A percentile compares a stretch with the other conserved stretches of the same genome.
Conservation (phyloP, 2,329 filamentous ascomycete genomes). For the Alternaria viburni region DNA sequence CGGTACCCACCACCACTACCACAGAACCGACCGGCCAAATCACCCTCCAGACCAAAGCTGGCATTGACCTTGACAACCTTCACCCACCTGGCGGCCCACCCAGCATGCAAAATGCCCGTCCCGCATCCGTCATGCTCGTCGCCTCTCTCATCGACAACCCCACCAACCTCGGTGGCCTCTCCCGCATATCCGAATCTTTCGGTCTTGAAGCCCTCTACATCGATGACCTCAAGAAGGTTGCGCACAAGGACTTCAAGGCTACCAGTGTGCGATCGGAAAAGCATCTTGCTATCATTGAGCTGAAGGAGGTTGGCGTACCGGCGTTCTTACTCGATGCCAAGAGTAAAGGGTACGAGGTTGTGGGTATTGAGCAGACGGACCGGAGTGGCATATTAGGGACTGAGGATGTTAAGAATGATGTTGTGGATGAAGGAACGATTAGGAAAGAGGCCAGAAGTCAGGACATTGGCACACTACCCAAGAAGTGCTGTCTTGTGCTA, state of each 20-base stretch:
- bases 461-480: constrained; percentile 40
- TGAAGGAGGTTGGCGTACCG: constrained; percentile 40
- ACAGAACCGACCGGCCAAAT: constrained; percentile 10
- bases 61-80: constrained; percentile 48
- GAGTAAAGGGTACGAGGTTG: constrained; percentile 56
- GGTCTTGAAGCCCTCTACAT: constrained; percentile 56
- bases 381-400: constrained; percentile 54
- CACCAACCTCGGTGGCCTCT: constrained; percentile 59
- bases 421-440: not conserved
- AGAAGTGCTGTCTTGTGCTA: constrained; percentile 54
- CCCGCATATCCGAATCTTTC: constrained; percentile 59
- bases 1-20: not conserved
- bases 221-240: constrained; percentile 48
- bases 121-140: constrained; percentile 53
- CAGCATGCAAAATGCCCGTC: constrained; percentile 25
- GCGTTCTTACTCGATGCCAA: constrained; percentile 51
- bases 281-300: constrained; percentile 55
- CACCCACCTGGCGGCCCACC: constrained; percentile 26
- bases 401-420: constrained; percentile 1
- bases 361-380: constrained; percentile 63
- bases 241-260: constrained; percentile 57
- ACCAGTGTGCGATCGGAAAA: constrained; percentile 58
- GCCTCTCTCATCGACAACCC: constrained; percentile 59
- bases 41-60: constrained; percentile 61
- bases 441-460: not conserved